Conservation (phyloP, 2,329 filamentous ascomycete genomes). For the Talaromyces islandicus region DNA sequence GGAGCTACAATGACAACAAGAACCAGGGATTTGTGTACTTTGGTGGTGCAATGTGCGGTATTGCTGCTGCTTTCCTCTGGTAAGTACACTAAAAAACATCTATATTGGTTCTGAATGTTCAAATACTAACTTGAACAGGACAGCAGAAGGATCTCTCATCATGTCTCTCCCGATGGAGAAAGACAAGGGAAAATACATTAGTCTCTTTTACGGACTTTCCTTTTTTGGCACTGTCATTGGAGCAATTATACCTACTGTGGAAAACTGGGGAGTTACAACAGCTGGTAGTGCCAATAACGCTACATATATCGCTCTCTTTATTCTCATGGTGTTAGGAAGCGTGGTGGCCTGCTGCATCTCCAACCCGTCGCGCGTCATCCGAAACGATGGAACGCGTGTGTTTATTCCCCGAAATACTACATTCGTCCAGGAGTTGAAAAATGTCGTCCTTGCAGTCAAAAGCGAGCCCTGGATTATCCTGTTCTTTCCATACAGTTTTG, state of each 20-base stretch:
- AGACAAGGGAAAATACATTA: conserved; percentile 73
- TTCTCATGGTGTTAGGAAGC: conserved; percentile 63
- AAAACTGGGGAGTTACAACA: conserved; percentile 19
- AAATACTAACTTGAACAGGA: conserved; percentile 22
- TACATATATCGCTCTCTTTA: conserved; percentile 67
- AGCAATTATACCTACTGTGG: conserved; percentile 33
- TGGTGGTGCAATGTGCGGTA: conserved; percentile 67
- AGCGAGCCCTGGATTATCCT: conserved; percentile 17
- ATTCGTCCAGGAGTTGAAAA: conserved; percentile 16
- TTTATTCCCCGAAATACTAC: conserved; percentile 19
- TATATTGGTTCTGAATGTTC: not conserved
- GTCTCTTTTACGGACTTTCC: conserved; percentile 82
- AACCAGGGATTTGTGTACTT: conserved; percentile 66
- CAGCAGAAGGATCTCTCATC: conserved; percentile 78
- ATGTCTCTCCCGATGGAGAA: conserved; percentile 74
- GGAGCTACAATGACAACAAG: conserved; percentile 62
- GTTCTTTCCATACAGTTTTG: conserved; percentile 17
- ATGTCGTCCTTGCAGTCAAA: conserved; percentile 13
- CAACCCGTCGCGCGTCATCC: conserved; percentile 60
- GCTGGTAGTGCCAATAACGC: conserved; percentile 44
- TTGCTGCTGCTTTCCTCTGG: conserved; percentile 77
- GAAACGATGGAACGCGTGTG: conserved; percentile 58
- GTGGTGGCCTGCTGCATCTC: conserved; percentile 57
- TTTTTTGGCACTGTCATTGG: conserved; percentile 77
- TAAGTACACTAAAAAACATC: not conserved